Base-by-base conservation (phyloP, 306 rosid genomes). In the Pueraria montana region DNA sequence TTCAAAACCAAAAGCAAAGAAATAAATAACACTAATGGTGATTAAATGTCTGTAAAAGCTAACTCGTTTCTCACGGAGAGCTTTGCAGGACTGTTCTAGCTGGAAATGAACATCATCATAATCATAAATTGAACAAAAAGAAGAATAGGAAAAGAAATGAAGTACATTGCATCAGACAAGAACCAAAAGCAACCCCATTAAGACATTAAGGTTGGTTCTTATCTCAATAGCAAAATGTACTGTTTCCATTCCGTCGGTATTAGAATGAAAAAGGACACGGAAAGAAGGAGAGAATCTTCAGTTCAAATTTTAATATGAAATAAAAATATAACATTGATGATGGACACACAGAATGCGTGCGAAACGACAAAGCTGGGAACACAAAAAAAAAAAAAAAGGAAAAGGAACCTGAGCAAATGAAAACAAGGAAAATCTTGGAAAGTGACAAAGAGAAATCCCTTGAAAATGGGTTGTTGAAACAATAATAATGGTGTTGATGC, bases 271-370 rank as follows among this genome's bases (percentile, higher is more conserved):
- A 80, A 42, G 53, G 72, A 79, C 64, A 1, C 7, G 74, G 75
- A 78, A 84, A 69, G 83, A 85, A 74, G 62, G 38, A 73, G 81
- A 86, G 91, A 86, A 91, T 85, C 92, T 86, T 56, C 9, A 46
- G 68, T 77, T 80, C 68, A 79, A 86, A 91, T 78, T 59, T 50
- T 11, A 66, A 50, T 2, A 27, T 1, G 20, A 11, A 16, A 63
- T 16, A 14, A 6, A 59, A 1, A 68, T 2, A 24, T 24, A 21
- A 55, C 56, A 83, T 11, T 5, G 59, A 24, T 34, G 23, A 53
- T 48, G 42, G 70, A 73, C 83, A 85, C 50, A 82, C 62, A 85
- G 78, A 84, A 24, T 9, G 20, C 16, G 81, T 18, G 79, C 56
- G 53, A 80, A 81, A 89, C 77, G 91, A 90, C 96, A 91, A 80